Evolutionary conservation across 306 rosid genomes (phyloP), one percentile per base, ranked within the genome.

Genomic region (Clitoria ternatea): DNA sequence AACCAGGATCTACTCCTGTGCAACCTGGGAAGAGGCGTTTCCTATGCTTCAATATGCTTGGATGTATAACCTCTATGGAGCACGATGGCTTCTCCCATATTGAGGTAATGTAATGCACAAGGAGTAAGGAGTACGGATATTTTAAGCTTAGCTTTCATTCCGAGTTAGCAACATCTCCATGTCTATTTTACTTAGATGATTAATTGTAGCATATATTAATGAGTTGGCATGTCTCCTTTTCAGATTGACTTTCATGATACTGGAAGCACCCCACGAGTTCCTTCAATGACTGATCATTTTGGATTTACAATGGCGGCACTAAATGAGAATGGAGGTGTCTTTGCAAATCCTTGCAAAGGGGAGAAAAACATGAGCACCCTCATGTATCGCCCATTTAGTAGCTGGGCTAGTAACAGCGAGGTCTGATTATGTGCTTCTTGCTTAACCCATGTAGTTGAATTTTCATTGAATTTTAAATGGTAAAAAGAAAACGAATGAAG

Each of bases 181-280:
- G 54, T 32, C 40, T 45, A 26, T 32, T 69, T 50, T 7, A 40
- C 45, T 61, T 24, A n/a, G 39, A 68, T 40, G 40, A 35, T 32
- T 11, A 6, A 32, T 26, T 69, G 15, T 71, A 2, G 29, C 49
- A 19, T 66, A 44, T 23, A 30, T 30, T 27, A 48, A 37, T 69
- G 66, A 53, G 70, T 63, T 36, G 35, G 12, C 44, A 24, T 74
- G 24, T 62, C 68, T 66, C 73, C 67, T 74, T 72, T 75, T 18
- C 89, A 93, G 98, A 90, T 88, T 53, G 97, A 93, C 82, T 93
- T 90, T 84, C 98, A 93, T 80, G 97, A 93, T 76, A 90, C 99
- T 67, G 85, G 97, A 50, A 82, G 91, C 26, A 80, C 88, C 70
- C 95, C 96, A 4, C 84, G 99, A 80, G 89, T 91, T 84, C 99